These are phyloP conservation scores for Dictyostelium brefeldianum DNA, from an alignment of 78 protist genomes.

Conservation along the genomic window DNA sequence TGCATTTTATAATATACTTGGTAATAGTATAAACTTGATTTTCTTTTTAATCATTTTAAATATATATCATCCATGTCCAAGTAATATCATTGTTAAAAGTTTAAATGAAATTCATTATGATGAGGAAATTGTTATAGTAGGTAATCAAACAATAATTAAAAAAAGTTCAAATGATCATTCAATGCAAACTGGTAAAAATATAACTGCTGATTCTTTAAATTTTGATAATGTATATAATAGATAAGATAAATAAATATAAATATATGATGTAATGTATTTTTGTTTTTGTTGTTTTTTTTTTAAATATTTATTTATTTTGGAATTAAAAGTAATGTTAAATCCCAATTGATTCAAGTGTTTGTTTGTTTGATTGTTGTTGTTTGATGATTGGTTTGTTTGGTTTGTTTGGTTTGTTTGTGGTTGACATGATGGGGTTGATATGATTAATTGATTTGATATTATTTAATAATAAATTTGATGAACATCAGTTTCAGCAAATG, in stretches of 20 bases:
- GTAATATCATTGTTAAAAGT: neutral
- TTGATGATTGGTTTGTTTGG: too few species aligned
- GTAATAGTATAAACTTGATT: neutral
- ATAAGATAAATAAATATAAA: neutral
- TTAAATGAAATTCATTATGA: neutral
- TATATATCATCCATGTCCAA: neutral
- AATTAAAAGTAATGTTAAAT: neutral
- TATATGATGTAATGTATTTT: neutral
- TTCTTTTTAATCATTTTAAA: neutral
- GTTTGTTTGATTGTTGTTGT: too few species aligned
- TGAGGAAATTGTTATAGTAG: neutral
- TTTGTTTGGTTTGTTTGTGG: too few species aligned
- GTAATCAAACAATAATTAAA: neutral
- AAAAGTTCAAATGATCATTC: too few species aligned
- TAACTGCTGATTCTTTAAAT: neutral
- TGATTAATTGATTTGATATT: neutral
- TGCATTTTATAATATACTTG: neutral
- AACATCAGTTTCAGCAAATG: slow-evolving; percentile 77
- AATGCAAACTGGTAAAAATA: too few species aligned
- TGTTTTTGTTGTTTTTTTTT: neutral
- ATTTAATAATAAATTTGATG: slow-evolving; percentile 51
- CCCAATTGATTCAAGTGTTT: too few species aligned
- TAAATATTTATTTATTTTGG: neutral
- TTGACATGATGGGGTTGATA: too few species aligned
- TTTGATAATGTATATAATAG: neutral